Evolutionary conservation across 2,329 filamentous ascomycete genomes (phyloP).

Genomic region (Rhynchosporium graminicola): DNA sequence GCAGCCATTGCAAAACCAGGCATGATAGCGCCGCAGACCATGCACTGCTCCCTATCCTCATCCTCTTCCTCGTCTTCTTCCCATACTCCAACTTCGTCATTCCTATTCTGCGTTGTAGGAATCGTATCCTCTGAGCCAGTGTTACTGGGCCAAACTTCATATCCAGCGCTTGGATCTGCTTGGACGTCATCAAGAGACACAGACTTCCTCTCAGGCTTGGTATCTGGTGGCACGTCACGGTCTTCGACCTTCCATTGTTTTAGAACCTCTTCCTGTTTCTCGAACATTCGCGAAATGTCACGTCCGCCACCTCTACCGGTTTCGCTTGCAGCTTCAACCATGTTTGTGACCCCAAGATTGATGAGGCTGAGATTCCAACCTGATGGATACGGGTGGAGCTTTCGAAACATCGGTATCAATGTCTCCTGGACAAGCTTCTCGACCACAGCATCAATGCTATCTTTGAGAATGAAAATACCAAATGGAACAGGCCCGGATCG

Average conservation of each 20-base stretch:
- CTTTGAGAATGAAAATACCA: constrained; percentile 68
- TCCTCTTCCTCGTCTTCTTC: constrained; percentile 36
- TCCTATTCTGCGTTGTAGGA: constrained; percentile 29
- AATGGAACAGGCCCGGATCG: constrained; percentile 72
- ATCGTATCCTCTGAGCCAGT: constrained; percentile 37
- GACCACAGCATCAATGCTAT: constrained; percentile 59
- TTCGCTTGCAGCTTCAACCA: constrained; percentile 57
- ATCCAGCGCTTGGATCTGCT: constrained; percentile 38
- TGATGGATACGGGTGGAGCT: constrained; percentile 62
- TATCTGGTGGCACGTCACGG: constrained; percentile 40
- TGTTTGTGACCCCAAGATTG: constrained; percentile 86
- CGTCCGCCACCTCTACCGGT: constrained; percentile 57
- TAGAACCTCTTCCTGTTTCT: constrained; percentile 67
- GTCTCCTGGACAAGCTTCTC: constrained; percentile 69
- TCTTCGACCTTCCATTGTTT: constrained; percentile 65
- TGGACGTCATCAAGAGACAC: constrained; percentile 13
- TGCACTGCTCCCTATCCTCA: constrained; percentile 42
- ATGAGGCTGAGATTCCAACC: constrained; percentile 82
- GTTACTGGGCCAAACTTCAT: constrained; percentile 29
- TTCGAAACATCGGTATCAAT: constrained; percentile 71
- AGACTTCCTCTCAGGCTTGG: constrained; percentile 1
- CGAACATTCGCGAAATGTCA: constrained; percentile 84
- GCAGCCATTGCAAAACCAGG: constrained; percentile 52
- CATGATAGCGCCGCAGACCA: constrained; percentile 47
- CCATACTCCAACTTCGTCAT: constrained; percentile 30